These are phyloP conservation scores for Talaromyces sp. DNA, from an alignment of 2,329 filamentous ascomycete species.

Conservation along the genomic window DNA sequence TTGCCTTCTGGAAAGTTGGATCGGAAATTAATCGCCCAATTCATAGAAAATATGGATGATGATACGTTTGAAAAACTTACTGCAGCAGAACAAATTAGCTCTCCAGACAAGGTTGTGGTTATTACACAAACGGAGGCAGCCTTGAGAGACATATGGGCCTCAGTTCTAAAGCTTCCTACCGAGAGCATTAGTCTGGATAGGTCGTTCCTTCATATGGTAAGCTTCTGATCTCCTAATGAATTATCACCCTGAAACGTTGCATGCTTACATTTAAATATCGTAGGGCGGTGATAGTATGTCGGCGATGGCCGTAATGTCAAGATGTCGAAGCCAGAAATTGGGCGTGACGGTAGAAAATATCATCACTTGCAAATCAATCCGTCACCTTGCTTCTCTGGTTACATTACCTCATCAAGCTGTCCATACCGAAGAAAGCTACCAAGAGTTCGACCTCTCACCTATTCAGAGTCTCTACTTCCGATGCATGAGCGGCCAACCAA, in stretches of 20 bases:
- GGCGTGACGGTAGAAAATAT: constrained; percentile 22
- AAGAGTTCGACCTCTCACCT: constrained; percentile 27
- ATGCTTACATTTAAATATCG: neutral
- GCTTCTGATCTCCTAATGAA: no score
- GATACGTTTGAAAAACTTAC: constrained; percentile 16
- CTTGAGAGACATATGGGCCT: constrained; percentile 19
- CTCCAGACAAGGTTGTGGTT: constrained; percentile 8
- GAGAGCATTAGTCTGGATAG: constrained; percentile 19
- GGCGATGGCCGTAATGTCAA: constrained; percentile 23
- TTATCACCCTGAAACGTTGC: no score
- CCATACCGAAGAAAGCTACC: constrained; percentile 14
- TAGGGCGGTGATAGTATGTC: constrained; percentile 23
- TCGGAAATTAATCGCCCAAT: constrained; percentile 15
- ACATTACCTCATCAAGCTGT: constrained; percentile 14
- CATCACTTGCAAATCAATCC: constrained; percentile 22
- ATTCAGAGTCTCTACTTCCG: constrained; percentile 28
- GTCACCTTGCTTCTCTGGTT: constrained; percentile 20
- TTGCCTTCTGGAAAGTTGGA: constrained; percentile 19
- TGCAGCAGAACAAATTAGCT: neutral
- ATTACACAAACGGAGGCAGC: constrained; percentile 17
- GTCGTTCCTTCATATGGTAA: constrained; percentile 22
- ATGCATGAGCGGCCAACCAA: constrained; percentile 21
- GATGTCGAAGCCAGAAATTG: constrained; percentile 21
- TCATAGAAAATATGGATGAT: constrained; percentile 19
- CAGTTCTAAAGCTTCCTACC: constrained; percentile 16